Percentiles rank a stretch among this genome's conserved stretches.
These are phyloP conservation scores for Diaporthe helianthi DNA, from an alignment of 2,329 filamentous ascomycete genomes.

Conservation along the genomic window DNA sequence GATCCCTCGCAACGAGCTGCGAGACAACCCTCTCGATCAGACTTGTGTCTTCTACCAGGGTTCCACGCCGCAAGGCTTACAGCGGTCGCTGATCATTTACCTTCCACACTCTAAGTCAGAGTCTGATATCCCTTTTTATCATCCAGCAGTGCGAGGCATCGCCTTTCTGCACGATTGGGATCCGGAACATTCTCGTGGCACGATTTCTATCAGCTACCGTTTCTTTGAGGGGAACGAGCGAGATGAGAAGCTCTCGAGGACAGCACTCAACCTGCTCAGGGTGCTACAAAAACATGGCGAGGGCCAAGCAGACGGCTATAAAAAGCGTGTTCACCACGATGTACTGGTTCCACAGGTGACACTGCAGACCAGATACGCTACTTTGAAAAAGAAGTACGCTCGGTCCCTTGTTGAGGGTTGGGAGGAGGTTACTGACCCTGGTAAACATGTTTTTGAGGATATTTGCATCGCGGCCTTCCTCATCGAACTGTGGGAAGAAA, in stretches of 20 bases:
- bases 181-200: slow-evolving; percentile 49
- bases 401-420: slow-evolving; percentile 73
- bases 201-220: slow-evolving; percentile 67
- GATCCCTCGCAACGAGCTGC: slow-evolving; percentile 79
- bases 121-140: slow-evolving; percentile 82
- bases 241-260: slow-evolving; percentile 64
- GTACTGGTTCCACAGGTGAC: slow-evolving; percentile 75
- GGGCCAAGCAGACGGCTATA: slow-evolving; percentile 69
- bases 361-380: slow-evolving; percentile 83
- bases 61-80: slow-evolving; percentile 39
- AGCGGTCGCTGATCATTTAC: slow-evolving; percentile 72
- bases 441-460: slow-evolving; percentile 96
- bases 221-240: slow-evolving; percentile 52
- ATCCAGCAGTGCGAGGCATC: slow-evolving; percentile 76
- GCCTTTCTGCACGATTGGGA: slow-evolving; percentile 78
- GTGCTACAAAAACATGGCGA: slow-evolving; percentile 77
- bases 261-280: slow-evolving; percentile 71
- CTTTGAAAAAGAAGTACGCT: slow-evolving; percentile 82
- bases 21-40: slow-evolving; percentile 80
- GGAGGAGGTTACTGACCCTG: slow-evolving; percentile 86
- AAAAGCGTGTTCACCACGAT: slow-evolving; percentile 86
- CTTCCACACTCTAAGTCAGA: slow-evolving; percentile 72
- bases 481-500: slow-evolving; percentile 87
- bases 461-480: slow-evolving; percentile 89
- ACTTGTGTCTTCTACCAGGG: slow-evolving; percentile 76